These are phyloP conservation scores for Ceratobasidium sp. DNA, from an alignment of 1,284 basidiomycete genomes.

Conservation along the genomic window DNA sequence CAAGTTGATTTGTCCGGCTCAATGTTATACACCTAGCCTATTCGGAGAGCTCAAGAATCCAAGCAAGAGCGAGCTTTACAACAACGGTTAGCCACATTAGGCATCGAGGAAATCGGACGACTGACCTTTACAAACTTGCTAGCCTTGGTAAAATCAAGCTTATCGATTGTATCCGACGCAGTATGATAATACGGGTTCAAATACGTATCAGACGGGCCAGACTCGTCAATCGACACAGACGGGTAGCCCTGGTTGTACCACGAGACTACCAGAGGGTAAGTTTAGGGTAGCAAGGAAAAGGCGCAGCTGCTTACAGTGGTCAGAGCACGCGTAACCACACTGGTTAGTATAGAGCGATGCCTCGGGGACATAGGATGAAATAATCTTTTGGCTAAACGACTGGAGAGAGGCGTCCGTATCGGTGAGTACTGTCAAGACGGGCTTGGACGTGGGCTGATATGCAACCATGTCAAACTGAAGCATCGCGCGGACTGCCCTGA, in stretches of 20 bases:
- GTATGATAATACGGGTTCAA: constrained; percentile 43
- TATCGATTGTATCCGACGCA: constrained; percentile 38
- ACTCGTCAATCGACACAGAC: constrained; percentile 34
- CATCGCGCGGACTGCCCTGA: constrained; percentile 40
- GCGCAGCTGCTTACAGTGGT: constrained; percentile 26
- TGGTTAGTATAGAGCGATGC: constrained; percentile 37
- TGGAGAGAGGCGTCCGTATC: constrained; percentile 38
- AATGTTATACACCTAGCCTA: neutral
- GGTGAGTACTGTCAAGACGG: constrained; percentile 37
- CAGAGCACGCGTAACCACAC: constrained; percentile 43
- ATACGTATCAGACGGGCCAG: constrained; percentile 36
- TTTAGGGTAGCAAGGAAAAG: neutral
- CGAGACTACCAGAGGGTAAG: constrained; percentile 11
- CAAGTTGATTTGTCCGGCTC: neutral
- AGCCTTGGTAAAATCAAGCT: constrained; percentile 38
- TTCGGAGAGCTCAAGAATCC: constrained; percentile 40
- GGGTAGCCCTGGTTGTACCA: constrained; percentile 42
- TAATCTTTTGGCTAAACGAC: constrained; percentile 30
- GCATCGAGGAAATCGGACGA: neutral
- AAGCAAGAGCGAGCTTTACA: constrained; percentile 36
- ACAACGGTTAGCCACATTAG: neutral
- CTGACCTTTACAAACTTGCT: constrained; percentile 43
- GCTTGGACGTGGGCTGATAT: constrained; percentile 40
- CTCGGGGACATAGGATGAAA: constrained; percentile 41
- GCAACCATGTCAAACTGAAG: constrained; percentile 43